Conservation (phyloP, 192 early-diverging fungal species). For the Pilaira anomala region DNA sequence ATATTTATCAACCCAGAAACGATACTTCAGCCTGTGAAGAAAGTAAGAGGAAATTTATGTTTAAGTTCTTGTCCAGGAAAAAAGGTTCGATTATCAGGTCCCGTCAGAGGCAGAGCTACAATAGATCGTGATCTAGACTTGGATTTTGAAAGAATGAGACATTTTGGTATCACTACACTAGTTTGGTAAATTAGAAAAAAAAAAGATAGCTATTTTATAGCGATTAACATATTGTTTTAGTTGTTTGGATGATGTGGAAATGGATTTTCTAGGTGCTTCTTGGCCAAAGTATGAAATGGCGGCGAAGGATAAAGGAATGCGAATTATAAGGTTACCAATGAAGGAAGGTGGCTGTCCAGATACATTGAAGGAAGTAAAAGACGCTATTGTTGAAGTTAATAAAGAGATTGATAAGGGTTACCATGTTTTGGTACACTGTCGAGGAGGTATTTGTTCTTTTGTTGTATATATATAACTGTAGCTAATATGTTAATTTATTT, state of each 20-base stretch:
- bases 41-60: slow-evolving; percentile 56
- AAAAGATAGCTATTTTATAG: not conserved
- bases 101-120: slow-evolving; percentile 64
- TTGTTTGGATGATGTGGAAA: slow-evolving; percentile 63
- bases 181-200: slow-evolving; percentile 51
- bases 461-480: slow-evolving; percentile 5
- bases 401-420: slow-evolving; percentile 42
- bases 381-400: slow-evolving; percentile 50
- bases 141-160: slow-evolving; percentile 64
- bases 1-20: not conserved
- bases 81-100: slow-evolving; percentile 69
- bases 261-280: slow-evolving; percentile 63
- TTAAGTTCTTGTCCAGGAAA: slow-evolving; percentile 77
- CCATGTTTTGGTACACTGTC: slow-evolving; percentile 67
- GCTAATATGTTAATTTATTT: not conserved
- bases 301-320: slow-evolving; percentile 50
- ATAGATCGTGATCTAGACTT: slow-evolving; percentile 68
- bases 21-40: not conserved
- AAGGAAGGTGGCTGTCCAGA: slow-evolving; percentile 64
- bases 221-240: slow-evolving; percentile 39
- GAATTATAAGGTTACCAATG: slow-evolving; percentile 67
- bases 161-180: slow-evolving; percentile 55
- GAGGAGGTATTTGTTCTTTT: slow-evolving; percentile 48
- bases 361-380: slow-evolving; percentile 53
- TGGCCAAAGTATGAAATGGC: slow-evolving; percentile 55